These are phyloP conservation scores for Plantago major DNA, from an alignment of 257 asterid genomes.

Conservation along the genomic window DNA sequence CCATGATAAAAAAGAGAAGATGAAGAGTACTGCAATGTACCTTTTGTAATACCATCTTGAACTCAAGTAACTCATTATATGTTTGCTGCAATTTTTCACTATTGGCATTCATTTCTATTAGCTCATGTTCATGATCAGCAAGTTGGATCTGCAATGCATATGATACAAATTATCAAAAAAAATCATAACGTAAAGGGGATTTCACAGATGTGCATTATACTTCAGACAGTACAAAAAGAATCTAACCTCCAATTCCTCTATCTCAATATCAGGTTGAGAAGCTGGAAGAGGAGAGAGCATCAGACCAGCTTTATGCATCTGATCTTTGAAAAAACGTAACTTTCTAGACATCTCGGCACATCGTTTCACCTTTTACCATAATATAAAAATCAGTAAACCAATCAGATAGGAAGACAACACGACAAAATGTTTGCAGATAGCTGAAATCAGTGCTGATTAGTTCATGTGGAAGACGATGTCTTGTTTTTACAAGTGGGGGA, in stretches of 20 bases:
- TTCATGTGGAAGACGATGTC: constrained; percentile 2
- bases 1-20: constrained; percentile 13
- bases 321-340: constrained; percentile 86
- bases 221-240: constrained; percentile 14
- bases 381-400: constrained; percentile 19
- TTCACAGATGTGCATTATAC: too few species aligned
- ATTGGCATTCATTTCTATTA: constrained; percentile 86
- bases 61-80: constrained; percentile 92
- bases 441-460: background rate
- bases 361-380: constrained; percentile 68
- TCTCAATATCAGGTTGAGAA: constrained; percentile 79
- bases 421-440: constrained; percentile 11
- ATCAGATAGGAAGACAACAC: constrained; percentile 17
- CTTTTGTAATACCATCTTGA: constrained; percentile 94
- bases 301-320: constrained; percentile 84
- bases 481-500: constrained; percentile 5
- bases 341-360: constrained; percentile 99
- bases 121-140: constrained; percentile 92
- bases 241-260: constrained; percentile 89
- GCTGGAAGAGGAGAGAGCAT: constrained; percentile 56
- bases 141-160: constrained; percentile 58
- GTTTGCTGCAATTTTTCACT: constrained; percentile 80
- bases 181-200: constrained; percentile 4
- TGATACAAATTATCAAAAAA: background rate
- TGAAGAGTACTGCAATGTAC: constrained; percentile 33